Conservation (phyloP, 1,284 basidiomycete genomes). For the Ustilago crameri region DNA sequence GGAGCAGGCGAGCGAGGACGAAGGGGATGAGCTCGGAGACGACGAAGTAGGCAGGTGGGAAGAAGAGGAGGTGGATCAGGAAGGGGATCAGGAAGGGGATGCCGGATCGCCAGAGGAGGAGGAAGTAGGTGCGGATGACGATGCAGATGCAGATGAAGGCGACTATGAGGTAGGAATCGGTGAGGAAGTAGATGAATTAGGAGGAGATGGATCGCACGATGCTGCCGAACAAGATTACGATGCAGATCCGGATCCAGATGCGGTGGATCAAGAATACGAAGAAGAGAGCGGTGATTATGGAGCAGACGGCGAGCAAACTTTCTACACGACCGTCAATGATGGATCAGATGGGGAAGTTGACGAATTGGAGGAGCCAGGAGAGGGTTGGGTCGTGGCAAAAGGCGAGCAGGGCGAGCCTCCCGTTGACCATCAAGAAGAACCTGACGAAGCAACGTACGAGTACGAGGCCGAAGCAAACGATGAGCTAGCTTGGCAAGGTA, state of each 20-base stretch:
- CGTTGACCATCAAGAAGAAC: constrained; percentile 8
- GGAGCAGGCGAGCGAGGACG: constrained; percentile 15
- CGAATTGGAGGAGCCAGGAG: constrained; percentile 28
- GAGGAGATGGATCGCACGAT: constrained; percentile 1
- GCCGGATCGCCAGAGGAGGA: constrained; percentile 5
- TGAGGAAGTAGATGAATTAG: not conserved
- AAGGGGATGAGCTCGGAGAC: constrained; percentile 2
- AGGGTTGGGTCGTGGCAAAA: constrained; percentile 1
- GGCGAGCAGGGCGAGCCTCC: constrained; percentile 4
- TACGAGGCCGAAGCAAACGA: constrained; percentile 9
- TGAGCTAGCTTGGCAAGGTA: constrained; percentile 28
- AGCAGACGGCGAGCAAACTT: constrained; percentile 37
- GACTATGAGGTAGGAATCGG: constrained; percentile 1
- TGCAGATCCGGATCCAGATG: constrained; percentile 5
- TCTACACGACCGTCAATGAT: constrained; percentile 34
- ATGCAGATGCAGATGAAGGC: constrained; percentile 4
- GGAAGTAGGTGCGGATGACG: constrained; percentile 8
- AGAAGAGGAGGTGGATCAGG: constrained; percentile 6
- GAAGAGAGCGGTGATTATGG: constrained; percentile 7
- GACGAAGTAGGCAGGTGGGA: constrained; percentile 13
- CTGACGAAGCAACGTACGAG: constrained; percentile 9
- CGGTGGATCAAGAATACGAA: constrained; percentile 12
- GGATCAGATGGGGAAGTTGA: constrained; percentile 34
- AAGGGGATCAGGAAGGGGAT: constrained; percentile 7
- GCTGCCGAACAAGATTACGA: not conserved